Conservation (phyloP, 768 basidiomycete genomes). For the Boletus subcaerulescens region DNA sequence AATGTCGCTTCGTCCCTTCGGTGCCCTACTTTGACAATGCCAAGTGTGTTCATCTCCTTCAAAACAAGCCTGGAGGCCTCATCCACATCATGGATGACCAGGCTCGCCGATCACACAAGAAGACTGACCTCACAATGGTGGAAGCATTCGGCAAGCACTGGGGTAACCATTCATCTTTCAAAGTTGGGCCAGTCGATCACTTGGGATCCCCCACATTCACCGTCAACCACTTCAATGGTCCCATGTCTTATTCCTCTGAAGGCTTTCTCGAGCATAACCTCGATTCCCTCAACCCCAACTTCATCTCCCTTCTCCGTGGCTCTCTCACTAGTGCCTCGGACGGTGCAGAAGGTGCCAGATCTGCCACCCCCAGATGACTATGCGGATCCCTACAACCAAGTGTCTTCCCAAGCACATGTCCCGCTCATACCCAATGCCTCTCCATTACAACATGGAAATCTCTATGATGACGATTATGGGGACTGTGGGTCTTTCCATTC, state of each 20-base stretch:
- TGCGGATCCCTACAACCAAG: no score
- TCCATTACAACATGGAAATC: no score
- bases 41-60: slow-evolving; percentile 73
- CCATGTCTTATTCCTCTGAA: slow-evolving; percentile 89
- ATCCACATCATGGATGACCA: slow-evolving; percentile 99
- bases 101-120: slow-evolving; percentile 79
- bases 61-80: slow-evolving; percentile 58
- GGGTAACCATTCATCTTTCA: slow-evolving; percentile 92
- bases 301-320: slow-evolving; percentile 84
- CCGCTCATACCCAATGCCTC: no score
- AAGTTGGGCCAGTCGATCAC: no score
- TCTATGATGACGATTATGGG: no score
- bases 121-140: slow-evolving; percentile 92
- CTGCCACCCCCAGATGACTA: no score
- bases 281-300: slow-evolving; percentile 89
- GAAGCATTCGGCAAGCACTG: slow-evolving; percentile 93
- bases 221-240: no score
- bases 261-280: slow-evolving; percentile 86
- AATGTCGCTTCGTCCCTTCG: slow-evolving; percentile 68
- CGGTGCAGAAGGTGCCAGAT: slow-evolving; percentile 68
- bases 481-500: no score
- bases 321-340: slow-evolving; percentile 34
- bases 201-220: no score
- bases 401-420: no score
- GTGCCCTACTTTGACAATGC: slow-evolving; percentile 87